Conservation (phyloP, 1,284 basidiomycete genomes). For the Leccinum fallax region DNA sequence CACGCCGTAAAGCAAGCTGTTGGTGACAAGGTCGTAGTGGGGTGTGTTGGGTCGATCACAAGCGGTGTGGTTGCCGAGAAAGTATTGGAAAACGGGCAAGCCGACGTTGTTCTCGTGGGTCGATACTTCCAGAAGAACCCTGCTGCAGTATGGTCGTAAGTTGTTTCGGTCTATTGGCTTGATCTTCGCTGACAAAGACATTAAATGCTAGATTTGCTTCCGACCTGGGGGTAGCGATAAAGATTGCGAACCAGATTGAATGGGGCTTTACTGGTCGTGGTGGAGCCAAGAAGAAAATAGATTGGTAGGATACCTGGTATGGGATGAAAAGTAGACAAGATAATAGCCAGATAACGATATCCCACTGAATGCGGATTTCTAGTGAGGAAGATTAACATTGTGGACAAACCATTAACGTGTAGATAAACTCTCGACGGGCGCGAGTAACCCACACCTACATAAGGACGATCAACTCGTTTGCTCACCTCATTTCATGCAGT, state of each 20-base stretch:
- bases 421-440: neutral
- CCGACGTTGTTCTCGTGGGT: slow-evolving; percentile 60
- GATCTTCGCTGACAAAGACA: neutral
- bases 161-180: neutral
- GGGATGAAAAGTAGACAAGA: neutral
- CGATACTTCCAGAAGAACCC: slow-evolving; percentile 62
- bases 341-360: neutral
- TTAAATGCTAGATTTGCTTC: slow-evolving; percentile 44
- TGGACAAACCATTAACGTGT: too few relatives aligned
- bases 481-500: neutral
- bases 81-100: slow-evolving; percentile 56
- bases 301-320: slow-evolving; percentile 8
- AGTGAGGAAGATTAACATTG: neutral
- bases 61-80: slow-evolving; percentile 59
- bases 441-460: neutral
- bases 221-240: slow-evolving; percentile 49
- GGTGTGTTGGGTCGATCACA: slow-evolving; percentile 65
- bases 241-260: slow-evolving; percentile 51
- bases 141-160: slow-evolving; percentile 45
- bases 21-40: slow-evolving; percentile 52
- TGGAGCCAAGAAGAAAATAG: neutral
- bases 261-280: slow-evolving; percentile 48
- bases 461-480: neutral
- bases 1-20: slow-evolving; percentile 60
- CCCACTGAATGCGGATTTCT: neutral